phyloP scores from a whole-genome alignment of 176 grass and related monocot species.

The Thinopyrum elongatum region DNA sequence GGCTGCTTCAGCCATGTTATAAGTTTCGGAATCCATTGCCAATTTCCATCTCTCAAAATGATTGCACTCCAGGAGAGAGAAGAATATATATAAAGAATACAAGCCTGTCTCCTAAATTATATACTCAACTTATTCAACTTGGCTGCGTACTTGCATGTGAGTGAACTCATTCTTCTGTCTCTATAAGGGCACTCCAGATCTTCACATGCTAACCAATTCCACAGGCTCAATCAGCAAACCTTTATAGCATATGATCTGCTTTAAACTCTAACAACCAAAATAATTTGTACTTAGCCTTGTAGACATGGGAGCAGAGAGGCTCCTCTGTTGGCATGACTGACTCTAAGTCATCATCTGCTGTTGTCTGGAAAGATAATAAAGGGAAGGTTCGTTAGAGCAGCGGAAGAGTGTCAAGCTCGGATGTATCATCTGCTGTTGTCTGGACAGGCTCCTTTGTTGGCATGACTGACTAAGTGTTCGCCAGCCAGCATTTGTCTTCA shows the following conservation, averaged over 20 bases:
- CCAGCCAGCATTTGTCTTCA: neutral
- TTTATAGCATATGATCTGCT: neutral
- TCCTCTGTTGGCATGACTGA: too few species aligned
- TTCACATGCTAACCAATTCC: constrained; percentile 36
- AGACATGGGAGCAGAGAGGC: constrained; percentile 31
- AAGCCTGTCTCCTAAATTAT: constrained; percentile 32
- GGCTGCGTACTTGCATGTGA: constrained; percentile 31
- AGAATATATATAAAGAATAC: constrained; percentile 32
- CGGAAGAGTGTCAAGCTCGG: constrained; percentile 36
- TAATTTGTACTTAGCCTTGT: constrained; percentile 14
- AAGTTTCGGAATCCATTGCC: constrained; percentile 27
- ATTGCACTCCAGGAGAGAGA: constrained; percentile 12
- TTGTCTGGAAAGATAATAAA: neutral
- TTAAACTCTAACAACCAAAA: constrained; percentile 3
- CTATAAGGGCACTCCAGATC: constrained; percentile 30
- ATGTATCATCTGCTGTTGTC: constrained; percentile 49
- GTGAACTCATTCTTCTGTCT: constrained; percentile 17
- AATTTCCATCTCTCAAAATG: constrained; percentile 27
- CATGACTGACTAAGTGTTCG: constrained; percentile 36
- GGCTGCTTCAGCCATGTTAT: constrained; percentile 19
- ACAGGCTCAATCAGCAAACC: constrained; percentile 18
- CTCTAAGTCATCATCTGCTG: too few species aligned
- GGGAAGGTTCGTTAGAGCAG: constrained; percentile 12
- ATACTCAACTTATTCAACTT: constrained; percentile 36
- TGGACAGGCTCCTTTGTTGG: constrained; percentile 57